These are phyloP conservation scores for Durusdinium trenchii DNA, from an alignment of 73 alveolate species.

Conservation along the genomic window DNA sequence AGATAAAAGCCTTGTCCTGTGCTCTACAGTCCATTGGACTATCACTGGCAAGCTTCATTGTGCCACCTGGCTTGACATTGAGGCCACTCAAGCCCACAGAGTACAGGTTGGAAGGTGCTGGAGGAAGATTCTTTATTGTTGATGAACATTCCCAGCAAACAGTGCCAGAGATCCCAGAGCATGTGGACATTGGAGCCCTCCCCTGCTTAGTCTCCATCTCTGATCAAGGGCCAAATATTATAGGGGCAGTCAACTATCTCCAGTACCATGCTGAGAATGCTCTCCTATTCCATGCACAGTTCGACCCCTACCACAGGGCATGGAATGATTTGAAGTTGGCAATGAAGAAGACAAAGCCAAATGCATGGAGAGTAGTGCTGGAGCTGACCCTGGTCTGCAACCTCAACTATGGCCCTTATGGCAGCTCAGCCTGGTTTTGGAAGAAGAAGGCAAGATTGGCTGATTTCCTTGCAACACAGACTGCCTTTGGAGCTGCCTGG, in stretches of 20 bases:
- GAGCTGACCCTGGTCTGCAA: not conserved
- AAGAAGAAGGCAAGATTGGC: not conserved
- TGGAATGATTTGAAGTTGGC: conserved; percentile 16
- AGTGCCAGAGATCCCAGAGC: not conserved
- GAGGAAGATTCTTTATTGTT: not conserved
- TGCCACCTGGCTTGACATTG: not conserved
- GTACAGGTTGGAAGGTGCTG: not conserved
- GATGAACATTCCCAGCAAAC: not conserved
- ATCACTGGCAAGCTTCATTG: not conserved
- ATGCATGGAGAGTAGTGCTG: not conserved
- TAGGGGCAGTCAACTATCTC: not conserved
- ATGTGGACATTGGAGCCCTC: not conserved
- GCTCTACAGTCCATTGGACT: not conserved
- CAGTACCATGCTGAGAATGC: no score
- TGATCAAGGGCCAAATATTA: not conserved
- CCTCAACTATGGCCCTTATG: not conserved
- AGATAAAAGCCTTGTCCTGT: not conserved
- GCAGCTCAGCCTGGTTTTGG: not conserved
- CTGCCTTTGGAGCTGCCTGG: not conserved
- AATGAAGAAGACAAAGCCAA: not conserved
- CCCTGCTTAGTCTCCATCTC: not conserved
- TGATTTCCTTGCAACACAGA: not conserved
- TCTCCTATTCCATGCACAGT: not conserved
- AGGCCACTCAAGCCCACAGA: not conserved
- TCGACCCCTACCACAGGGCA: conserved; percentile 18